Base-by-base conservation (phyloP, 2,329 filamentous ascomycete genomes). In the Knufia petricola region DNA sequence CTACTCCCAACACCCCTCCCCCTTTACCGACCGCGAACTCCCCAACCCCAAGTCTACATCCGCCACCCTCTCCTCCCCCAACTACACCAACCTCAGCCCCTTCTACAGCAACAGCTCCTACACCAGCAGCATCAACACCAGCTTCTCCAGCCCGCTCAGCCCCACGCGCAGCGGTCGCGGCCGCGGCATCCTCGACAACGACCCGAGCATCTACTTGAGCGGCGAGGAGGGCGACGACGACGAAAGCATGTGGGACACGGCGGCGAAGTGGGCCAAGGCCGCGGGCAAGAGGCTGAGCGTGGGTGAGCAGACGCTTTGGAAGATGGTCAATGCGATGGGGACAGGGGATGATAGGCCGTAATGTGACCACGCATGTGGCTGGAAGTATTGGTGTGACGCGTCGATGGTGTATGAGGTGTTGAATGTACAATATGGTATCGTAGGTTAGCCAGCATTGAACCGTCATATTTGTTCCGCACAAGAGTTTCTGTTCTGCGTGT, bases 171-270 rank as follows among this genome's bases (percentile, higher is more conserved):
- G 52, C 7, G 31, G 46, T 26, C 36, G 51, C 31, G 52, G 54
- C 19, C 32, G 24, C 10, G 55, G 55, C 19, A 52, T 56, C 19
- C 50, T 58, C 13, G 56, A 54, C 23, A 47, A 20, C 89, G 23
- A 78, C 85, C 63, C 74, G 81, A 56, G 75, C 85, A 51, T 76
- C 76, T 52, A 76, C 74, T 48, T 85, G 84, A 34, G 85, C 88
- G 63, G 70, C 1, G 75, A 72, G 55, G 64, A 60, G 55, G 64
- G 60, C 6, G 61, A 63, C 45, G 58, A 52, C 1, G 55, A 57
- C 20, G 59, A 60, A 17, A 56, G 56, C 34, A 58, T 62, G 51
- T 56, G 60, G 56, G 52, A 59, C 37, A 54, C 54, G 3, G 57
- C 59, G 28, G 53, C 58, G 34, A 52, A 50, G 31, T 62, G 57